phyloP scores from a whole-genome alignment of 2,329 filamentous ascomycete species.

The Neofusicoccum sp. region DNA sequence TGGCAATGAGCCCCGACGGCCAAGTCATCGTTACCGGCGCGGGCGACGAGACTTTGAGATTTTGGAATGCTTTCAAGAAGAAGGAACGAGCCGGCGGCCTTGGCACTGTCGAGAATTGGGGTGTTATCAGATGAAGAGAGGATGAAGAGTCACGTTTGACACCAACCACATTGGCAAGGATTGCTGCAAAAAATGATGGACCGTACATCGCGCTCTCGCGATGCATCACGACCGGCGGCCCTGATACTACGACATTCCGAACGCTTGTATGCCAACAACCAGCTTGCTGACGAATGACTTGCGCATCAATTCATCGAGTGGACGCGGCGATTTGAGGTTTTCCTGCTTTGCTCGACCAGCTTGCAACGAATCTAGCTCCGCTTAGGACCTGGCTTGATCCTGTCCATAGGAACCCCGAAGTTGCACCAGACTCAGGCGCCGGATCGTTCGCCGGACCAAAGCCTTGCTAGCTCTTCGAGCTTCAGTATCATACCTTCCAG shows the following conservation, averaged over 20 bases:
- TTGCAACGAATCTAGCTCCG: background rate
- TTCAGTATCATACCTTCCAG: background rate
- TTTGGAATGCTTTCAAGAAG: conserved; percentile 94
- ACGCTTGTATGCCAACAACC: background rate
- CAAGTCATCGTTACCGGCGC: conserved; percentile 92
- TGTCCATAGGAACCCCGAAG: background rate
- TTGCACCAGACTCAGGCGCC: background rate
- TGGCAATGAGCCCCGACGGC: conserved; percentile 96
- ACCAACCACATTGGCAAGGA: background rate
- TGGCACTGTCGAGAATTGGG: conserved; percentile 68
- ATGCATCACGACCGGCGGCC: background rate
- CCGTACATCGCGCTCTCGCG: background rate
- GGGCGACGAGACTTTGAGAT: conserved; percentile 90
- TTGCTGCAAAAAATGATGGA: background rate
- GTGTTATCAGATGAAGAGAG: conserved; percentile 64
- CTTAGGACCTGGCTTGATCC: background rate
- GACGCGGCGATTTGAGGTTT: background rate
- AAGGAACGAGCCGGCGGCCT: conserved; percentile 66
- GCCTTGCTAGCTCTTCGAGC: background rate
- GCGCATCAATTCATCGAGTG: background rate
- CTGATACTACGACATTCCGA: background rate
- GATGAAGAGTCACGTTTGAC: background rate
- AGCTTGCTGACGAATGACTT: background rate
- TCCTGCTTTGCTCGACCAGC: background rate
- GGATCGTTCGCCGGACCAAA: background rate